Base-by-base conservation (phyloP, 305 asterid species). In the Solanum hybrid region DNA sequence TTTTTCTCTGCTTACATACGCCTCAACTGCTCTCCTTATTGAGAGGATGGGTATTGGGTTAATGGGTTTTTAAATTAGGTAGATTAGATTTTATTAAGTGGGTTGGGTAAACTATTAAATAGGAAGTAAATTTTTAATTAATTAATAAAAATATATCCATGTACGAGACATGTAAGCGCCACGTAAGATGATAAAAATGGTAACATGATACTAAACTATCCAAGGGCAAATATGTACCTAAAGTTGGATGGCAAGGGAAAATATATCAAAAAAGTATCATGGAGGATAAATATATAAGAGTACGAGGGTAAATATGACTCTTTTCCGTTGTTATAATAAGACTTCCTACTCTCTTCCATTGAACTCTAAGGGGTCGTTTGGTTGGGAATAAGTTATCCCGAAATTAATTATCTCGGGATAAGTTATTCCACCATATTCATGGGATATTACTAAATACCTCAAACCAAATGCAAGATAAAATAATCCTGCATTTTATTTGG, bases 11-110 rank as follows among this genome's bases (percentile, higher is more conserved):
- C 93, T 82, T 92, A 91, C 10, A 90, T 88, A 4, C 92, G 84
- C 86, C 93, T 84, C 86, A 93, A 51, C 70, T 91, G 91, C 73
- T 91, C 95, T 6, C 92, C 93, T 94, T 93, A 20, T 15, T 82
- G 72, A 39, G 65, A 45, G 22, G 22, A 45, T 45, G 65, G 22
- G 0, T 45, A 45, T 1, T 45, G 8, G 65, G 65, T 45, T 45
- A 45, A 45, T 45, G 65, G 65, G 22, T 45, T 45, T 45, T 45
- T 2, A 45, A 45, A 45, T 45, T 14, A 3, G 65, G 65, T 45
- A 5, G 65, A 14, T 45, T 14, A 45, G 3, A 14, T 14, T 45
- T 45, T 45, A 45, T 45, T 45, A 45, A 45, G 61, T 14, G 65
- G 22, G 65, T 14, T 0, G 65, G 8, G 22, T 45, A 45, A 45